Evolutionary conservation across 306 rosid genomes (phyloP).

Genomic region (Oxytropis ochrocephala): DNA sequence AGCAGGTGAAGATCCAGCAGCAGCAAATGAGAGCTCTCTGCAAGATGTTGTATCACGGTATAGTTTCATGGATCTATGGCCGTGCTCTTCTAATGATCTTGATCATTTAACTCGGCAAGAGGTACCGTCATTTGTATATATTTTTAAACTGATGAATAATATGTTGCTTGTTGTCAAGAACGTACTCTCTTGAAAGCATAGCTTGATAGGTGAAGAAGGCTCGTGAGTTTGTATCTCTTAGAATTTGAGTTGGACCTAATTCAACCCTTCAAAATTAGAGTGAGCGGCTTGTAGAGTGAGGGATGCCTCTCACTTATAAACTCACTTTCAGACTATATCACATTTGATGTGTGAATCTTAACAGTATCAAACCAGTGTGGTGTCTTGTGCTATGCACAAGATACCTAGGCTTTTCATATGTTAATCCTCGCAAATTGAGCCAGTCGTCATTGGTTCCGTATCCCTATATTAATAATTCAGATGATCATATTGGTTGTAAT

Average conservation of each 20-base stretch:
- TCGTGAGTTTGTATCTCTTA: neutral
- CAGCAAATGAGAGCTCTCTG: slow-evolving; percentile 58
- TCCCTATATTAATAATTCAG: neutral
- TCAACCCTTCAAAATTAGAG: no score
- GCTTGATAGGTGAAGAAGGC: neutral
- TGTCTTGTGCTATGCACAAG: neutral
- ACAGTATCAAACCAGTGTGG: neutral
- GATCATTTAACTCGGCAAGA: slow-evolving; percentile 77
- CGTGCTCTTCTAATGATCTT: slow-evolving; percentile 75
- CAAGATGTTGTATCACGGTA: slow-evolving; percentile 89
- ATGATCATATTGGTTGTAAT: neutral
- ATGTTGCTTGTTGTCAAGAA: neutral
- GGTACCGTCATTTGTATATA: slow-evolving; percentile 39
- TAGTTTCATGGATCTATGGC: slow-evolving; percentile 95
- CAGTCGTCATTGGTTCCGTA: neutral
- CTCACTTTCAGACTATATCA: no score
- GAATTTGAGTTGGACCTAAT: no score
- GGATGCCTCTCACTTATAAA: no score
- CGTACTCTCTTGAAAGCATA: neutral
- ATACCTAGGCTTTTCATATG: no score
- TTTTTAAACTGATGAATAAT: neutral
- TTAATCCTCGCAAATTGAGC: neutral
- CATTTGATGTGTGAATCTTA: no score
- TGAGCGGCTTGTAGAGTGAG: no score
- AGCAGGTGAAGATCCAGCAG: slow-evolving; percentile 58